These are phyloP conservation scores for Xylaria sp. DNA, from an alignment of 2,329 filamentous ascomycete species.

Conservation along the genomic window DNA sequence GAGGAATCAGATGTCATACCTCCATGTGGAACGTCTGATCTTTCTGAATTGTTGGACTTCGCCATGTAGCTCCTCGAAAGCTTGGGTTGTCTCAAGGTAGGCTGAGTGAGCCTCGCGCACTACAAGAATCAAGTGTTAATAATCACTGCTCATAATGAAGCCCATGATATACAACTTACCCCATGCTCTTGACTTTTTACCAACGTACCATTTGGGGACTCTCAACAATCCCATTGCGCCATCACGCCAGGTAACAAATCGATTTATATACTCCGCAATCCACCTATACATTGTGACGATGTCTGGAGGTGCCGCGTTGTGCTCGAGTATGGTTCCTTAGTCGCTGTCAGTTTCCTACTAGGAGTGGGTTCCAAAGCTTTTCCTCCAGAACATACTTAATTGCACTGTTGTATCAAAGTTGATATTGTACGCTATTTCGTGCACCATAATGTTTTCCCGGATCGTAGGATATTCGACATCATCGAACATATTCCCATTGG, in stretches of 20 bases:
- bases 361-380: background rate
- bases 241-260: background rate
- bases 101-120: background rate
- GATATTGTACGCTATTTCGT: background rate
- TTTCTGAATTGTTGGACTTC: background rate
- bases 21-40: background rate
- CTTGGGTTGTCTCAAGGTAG: background rate
- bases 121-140: background rate
- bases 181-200: background rate
- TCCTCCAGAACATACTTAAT: background rate
- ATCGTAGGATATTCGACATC: too few relatives aligned
- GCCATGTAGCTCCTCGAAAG: background rate
- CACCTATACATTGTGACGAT: background rate
- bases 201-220: background rate
- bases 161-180: background rate
- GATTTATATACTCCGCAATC: background rate
- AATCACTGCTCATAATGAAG: background rate
- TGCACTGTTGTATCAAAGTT: background rate
- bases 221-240: background rate
- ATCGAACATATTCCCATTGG: background rate
- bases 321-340: background rate
- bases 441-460: too few relatives aligned
- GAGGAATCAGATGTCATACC: background rate
- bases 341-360: background rate
- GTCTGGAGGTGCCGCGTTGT: background rate